Percentiles rank a stretch among this genome's conserved stretches.
Evolutionary conservation across 2,329 filamentous ascomycete genomes (phyloP).

Genomic region (Arthrobotrys pseudoclavata): DNA sequence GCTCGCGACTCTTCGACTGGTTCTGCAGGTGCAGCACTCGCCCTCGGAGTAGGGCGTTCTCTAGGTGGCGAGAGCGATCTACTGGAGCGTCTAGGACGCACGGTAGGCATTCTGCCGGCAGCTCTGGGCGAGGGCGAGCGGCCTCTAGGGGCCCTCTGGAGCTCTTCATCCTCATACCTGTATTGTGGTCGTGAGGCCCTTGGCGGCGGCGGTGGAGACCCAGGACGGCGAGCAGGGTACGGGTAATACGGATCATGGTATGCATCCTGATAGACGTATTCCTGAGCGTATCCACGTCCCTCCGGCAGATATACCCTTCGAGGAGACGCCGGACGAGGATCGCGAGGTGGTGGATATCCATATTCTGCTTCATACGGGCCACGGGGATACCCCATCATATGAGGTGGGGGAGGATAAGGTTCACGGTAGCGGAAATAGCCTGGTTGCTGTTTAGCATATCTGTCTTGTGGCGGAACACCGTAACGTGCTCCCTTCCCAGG

Average conservation of each 20-base stretch:
- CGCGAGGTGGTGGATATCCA: conserved; percentile 42
- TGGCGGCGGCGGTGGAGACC: conserved; percentile 19
- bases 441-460: conserved; percentile 36
- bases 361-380: conserved; percentile 50
- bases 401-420: conserved; percentile 39
- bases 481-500: conserved; percentile 46
- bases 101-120: conserved; percentile 30
- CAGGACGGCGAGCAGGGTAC: conserved; percentile 38
- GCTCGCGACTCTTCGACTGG: conserved; percentile 34
- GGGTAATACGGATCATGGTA: conserved; percentile 53
- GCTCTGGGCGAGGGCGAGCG: conserved; percentile 49
- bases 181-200: conserved; percentile 27
- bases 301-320: conserved; percentile 47
- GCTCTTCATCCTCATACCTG: conserved; percentile 53
- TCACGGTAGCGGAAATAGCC: conserved; percentile 56
- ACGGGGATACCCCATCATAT: conserved; percentile 43
- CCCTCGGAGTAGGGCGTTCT: conserved; percentile 43
- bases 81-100: conserved; percentile 46
- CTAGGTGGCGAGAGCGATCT: conserved; percentile 44
- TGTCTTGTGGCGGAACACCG: conserved; percentile 35
- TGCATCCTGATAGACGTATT: conserved; percentile 54
- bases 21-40: conserved; percentile 29
- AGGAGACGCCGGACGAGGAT: conserved; percentile 39
- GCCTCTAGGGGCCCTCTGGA: conserved; percentile 32
- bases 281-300: conserved; percentile 48